Evolutionary conservation across 2,329 filamentous ascomycete species (phyloP).

Genomic region (Pseudogymnoascus sp.): DNA sequence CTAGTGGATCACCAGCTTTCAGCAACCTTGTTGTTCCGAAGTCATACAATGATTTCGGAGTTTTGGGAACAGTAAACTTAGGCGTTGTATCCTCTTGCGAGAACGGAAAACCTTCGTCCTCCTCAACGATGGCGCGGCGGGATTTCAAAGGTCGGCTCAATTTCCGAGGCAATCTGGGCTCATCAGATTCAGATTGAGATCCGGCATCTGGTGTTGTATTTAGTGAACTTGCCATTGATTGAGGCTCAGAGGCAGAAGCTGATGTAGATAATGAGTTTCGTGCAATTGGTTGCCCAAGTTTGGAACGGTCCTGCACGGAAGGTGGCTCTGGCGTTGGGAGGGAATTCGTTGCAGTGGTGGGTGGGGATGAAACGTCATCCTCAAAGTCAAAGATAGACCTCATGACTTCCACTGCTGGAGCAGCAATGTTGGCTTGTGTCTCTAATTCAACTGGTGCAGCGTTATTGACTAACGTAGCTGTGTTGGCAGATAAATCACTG

Average conservation of each 20-base stretch:
- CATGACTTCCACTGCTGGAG: background rate
- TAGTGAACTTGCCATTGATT: background rate
- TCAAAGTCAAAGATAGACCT: background rate
- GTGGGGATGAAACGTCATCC: background rate
- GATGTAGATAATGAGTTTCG: background rate
- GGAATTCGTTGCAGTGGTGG: background rate
- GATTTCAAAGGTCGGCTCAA: background rate
- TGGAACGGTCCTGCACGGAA: background rate
- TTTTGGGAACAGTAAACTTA: slow-evolving; percentile 15
- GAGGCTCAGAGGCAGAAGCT: background rate
- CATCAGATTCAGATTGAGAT: background rate
- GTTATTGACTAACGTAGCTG: background rate
- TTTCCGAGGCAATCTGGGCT: background rate
- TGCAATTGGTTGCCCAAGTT: background rate
- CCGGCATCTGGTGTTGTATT: background rate
- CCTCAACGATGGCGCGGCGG: background rate
- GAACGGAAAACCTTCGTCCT: background rate
- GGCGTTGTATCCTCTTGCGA: background rate
- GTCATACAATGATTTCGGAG: slow-evolving; percentile 23
- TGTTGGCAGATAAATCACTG: background rate
- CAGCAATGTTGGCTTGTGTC: background rate
- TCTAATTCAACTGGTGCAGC: background rate
- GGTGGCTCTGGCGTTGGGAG: background rate
- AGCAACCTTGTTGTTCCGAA: slow-evolving; percentile 23
- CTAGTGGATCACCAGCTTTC: slow-evolving; percentile 21